Percentiles rank a stretch among this genome's conserved stretches.
Evolutionary conservation across 805 yeast species (phyloP).

Genomic region (Ogataea methanolica): DNA sequence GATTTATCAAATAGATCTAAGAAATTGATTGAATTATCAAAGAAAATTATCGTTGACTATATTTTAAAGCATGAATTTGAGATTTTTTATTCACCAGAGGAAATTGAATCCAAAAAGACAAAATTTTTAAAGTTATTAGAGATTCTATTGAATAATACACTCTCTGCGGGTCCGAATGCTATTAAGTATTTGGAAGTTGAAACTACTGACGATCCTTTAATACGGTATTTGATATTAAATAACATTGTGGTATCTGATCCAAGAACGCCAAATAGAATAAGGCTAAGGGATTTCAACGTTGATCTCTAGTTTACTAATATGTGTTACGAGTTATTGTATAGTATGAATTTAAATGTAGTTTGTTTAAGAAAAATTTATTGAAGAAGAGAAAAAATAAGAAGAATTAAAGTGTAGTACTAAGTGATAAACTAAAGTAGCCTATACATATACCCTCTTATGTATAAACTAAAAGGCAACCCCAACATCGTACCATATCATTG

Average conservation of each 20-base stretch:
- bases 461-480: neutral
- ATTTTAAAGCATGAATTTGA: slow-evolving; percentile 23
- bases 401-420: neutral
- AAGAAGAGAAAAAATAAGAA: neutral
- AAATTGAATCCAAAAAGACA: slow-evolving; percentile 16
- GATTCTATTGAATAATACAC: slow-evolving; percentile 27
- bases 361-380: neutral
- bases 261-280: slow-evolving; percentile 24
- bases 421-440: neutral
- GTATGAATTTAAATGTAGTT: neutral
- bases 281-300: slow-evolving; percentile 20
- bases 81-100: slow-evolving; percentile 16
- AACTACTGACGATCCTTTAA: slow-evolving; percentile 29
- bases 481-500: slow-evolving; percentile 6
- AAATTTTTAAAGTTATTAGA: slow-evolving; percentile 27
- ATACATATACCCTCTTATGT: neutral
- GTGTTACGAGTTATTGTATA: neutral
- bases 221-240: slow-evolving; percentile 28
- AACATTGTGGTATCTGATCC: slow-evolving; percentile 25
- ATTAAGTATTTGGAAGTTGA: slow-evolving; percentile 20
- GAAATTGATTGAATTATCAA: slow-evolving; percentile 21
- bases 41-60: slow-evolving; percentile 24
- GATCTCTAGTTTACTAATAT: slow-evolving; percentile 6
- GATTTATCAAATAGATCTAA: slow-evolving; percentile 17
- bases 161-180: slow-evolving; percentile 10